phyloP scores from a whole-genome alignment of 225 moss, liverwort and hornwort species.

The Marchantia polymorpha region DNA sequence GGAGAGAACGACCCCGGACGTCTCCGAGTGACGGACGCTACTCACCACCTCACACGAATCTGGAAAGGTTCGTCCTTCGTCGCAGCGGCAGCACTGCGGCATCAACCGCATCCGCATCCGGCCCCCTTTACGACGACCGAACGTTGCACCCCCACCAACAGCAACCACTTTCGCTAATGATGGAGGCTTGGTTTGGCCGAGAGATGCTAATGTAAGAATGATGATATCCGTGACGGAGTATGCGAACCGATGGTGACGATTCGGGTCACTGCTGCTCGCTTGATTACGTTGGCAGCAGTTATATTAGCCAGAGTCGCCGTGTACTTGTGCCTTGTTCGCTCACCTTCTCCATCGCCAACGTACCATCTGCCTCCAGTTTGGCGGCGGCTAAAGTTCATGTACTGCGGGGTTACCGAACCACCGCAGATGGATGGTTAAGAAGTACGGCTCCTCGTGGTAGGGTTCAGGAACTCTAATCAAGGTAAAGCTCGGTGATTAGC shows the following conservation, averaged over 20 bases:
- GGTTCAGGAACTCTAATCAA: not conserved
- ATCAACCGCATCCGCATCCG: no score
- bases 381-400: not conserved
- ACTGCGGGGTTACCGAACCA: not conserved
- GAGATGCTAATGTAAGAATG: no score
- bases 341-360: not conserved
- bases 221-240: no score
- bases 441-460: not conserved
- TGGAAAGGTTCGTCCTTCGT: no score
- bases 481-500: not conserved
- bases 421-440: not conserved
- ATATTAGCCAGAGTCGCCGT: not conserved
- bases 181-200: no score
- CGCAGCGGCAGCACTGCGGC: no score
- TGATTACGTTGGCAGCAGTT: not conserved
- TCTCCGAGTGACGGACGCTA: no score
- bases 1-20: no score
- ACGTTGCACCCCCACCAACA: no score
- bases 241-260: not conserved
- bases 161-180: no score
- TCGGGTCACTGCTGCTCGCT: not conserved
- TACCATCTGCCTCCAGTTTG: not conserved
- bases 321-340: not conserved
- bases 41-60: no score
- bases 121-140: no score